Base-by-base conservation (phyloP, 768 basidiomycete species). In the Russula vinacea region DNA sequence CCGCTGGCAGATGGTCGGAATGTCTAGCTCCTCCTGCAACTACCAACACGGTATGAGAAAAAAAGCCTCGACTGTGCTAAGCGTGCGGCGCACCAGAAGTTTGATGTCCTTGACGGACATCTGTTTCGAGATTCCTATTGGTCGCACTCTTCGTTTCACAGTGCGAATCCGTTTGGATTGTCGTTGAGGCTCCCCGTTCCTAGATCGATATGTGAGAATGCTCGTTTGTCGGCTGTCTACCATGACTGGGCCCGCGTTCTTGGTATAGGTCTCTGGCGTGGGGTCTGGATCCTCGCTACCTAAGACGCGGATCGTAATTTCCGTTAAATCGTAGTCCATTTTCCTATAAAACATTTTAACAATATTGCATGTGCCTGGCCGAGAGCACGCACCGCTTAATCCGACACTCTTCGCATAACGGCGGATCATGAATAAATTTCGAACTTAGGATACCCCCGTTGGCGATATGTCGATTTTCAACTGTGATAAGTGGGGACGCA, bases 61-160 rank as follows among this genome's bases (percentile, higher is more conserved):
- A 33, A 2, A 13, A 24, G n/a, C 40, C 22, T n/a, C 58, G 35
- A 58, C 16, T 56, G 49, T 37, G 51, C 51, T 14, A 51, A 60
- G 5, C 40, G 33, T 16, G 37, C 33, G 35, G 74, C 83, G 63
- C 62, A 90, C 88, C 79, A 83, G 79, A 60, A 89, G 71, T 74
- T 92, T 92, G 69, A 93, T 83, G 17, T 92, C 90, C 72, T 87
- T 91, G 56, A 94, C 80, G 0, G 87, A 85, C 66, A 83, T 90
- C 35, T 74, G 71, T 73, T 89, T 92, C 50, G 78, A 76, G 51
- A 93, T 80, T 13, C 76, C 79, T 55, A 90, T 71, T 67, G 75
- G 81, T 62, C 79, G 79, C 69, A 82, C 81, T 9, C 78, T 81
- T 32, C 77, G 72, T 60, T 83, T 80, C 71, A 78, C 78, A 69